A percentile compares a stretch with the other conserved stretches of the same genome.
Conservation (phyloP, 1,139 yeast species). For the Blastobotrys persicus region DNA sequence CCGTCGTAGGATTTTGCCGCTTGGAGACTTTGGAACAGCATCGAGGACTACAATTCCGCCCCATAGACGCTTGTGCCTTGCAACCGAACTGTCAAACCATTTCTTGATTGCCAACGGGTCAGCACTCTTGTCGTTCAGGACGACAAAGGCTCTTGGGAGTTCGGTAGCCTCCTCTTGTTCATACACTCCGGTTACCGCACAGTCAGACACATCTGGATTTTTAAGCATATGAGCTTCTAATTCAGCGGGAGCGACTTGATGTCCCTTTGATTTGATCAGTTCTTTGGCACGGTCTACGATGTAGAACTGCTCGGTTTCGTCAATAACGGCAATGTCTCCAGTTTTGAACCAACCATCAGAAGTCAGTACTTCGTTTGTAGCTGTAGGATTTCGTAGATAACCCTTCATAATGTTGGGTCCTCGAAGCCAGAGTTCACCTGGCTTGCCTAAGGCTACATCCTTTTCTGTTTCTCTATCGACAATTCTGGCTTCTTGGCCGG, state of each 20-base stretch:
- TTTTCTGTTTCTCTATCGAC: neutral
- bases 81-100: slow-evolving; percentile 39
- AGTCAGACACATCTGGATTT: slow-evolving; percentile 36
- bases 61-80: slow-evolving; percentile 41
- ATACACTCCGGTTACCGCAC: slow-evolving; percentile 36
- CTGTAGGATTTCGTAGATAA: slow-evolving; percentile 57
- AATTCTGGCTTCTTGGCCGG: slow-evolving; percentile 43
- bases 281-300: slow-evolving; percentile 78
- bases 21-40: slow-evolving; percentile 39
- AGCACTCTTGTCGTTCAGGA: slow-evolving; percentile 24
- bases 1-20: slow-evolving; percentile 42
- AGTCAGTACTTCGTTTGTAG: slow-evolving; percentile 51
- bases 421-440: slow-evolving; percentile 62
- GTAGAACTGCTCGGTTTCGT: slow-evolving; percentile 50
- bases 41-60: slow-evolving; percentile 41
- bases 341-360: slow-evolving; percentile 74
- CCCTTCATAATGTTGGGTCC: slow-evolving; percentile 69
- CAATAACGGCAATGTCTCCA: slow-evolving; percentile 69
- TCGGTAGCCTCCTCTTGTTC: slow-evolving; percentile 37
- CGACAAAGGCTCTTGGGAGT: slow-evolving; percentile 40
- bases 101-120: slow-evolving; percentile 29
- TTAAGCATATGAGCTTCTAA: slow-evolving; percentile 63
- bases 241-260: slow-evolving; percentile 79
- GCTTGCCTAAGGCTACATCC: slow-evolving; percentile 40
- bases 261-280: slow-evolving; percentile 80